Evolutionary conservation across 176 grass and related monocot genomes (phyloP), one percentile per base, ranked within the genome.

Genomic region (Hyparrhenia diplandra): DNA sequence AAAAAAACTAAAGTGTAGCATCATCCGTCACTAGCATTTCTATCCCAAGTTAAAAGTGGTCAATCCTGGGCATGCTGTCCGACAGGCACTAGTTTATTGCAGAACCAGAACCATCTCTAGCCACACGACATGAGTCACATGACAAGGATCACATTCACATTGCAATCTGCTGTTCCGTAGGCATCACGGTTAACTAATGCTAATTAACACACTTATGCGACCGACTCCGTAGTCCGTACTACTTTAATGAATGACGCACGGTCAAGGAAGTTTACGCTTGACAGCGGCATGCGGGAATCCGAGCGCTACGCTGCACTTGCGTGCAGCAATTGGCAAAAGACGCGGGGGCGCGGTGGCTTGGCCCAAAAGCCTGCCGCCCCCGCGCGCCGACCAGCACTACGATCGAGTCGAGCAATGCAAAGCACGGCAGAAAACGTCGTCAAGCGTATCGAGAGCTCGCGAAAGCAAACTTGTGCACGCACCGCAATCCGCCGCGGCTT

Each of bases 401-500:
- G n/a, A n/a, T n/a, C n/a, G n/a, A n/a, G n/a, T 69, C 46, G 69
- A 31, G 59, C 10, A 63, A 49, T 13, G 23, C 41, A 2, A 43
- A 52, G 71, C 8, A 80, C 60, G 23, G 81, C 39, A 21, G 23
- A n/a, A 58, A 32, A 32, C 4, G 4, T 2, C 34, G n/a, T 11
- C 36, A 12, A 55, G 20, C 23, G n/a, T 23, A 66, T 73, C 59
- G n/a, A n/a, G 23, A 13, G 57, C 43, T 17, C 17, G 40, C 17
- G 61, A 13, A 52, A 52, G 61, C 52, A 36, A 82, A 82, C 42
- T 47, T 39, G 77, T 68, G 64, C 10, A 83, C 87, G 45, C 71
- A 98, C 95, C 95, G 87, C 78, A 87, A 27, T 94, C 88, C 20
- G 35, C 60, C 14, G 58, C 65, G 17, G 40, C 25, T 18, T 4